These are phyloP conservation scores for Xylaria scruposa DNA, from an alignment of 495 filamentous ascomycete genomes.

Conservation along the genomic window DNA sequence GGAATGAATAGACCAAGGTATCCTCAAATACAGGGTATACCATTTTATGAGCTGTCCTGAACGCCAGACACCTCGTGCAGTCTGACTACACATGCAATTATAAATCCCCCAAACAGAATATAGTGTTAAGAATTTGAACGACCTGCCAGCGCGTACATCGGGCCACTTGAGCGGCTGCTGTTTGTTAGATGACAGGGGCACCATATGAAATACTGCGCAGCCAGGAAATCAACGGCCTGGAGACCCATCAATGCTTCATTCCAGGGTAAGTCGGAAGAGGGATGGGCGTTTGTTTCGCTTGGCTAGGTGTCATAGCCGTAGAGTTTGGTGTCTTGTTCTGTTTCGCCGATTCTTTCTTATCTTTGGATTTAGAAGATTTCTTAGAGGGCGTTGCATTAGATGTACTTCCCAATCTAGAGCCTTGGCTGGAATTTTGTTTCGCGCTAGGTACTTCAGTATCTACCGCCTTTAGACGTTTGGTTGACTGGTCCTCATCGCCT, in stretches of 20 bases:
- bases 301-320: not conserved
- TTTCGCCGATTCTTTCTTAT: constrained; percentile 26
- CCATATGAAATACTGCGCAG: not conserved
- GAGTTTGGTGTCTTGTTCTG: constrained; percentile 29
- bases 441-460: constrained; percentile 3
- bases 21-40: constrained; percentile 3
- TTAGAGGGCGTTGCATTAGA: constrained; percentile 29
- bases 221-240: not conserved
- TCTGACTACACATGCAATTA: constrained; percentile 14
- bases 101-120: not conserved
- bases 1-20: not conserved
- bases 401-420: constrained; percentile 1
- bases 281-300: constrained; percentile 48
- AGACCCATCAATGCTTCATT: constrained; percentile 40
- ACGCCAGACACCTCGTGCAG: constrained; percentile 12
- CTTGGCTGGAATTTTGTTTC: constrained; percentile 17
- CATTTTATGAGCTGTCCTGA: constrained; percentile 5
- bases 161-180: not conserved
- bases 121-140: not conserved
- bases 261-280: constrained; percentile 42
- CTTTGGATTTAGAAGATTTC: constrained; percentile 24
- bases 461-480: constrained; percentile 35
- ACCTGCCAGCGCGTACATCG: not conserved
- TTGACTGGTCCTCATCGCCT: constrained; percentile 13
- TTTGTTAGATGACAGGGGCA: not conserved